A percentile compares a stretch with the other conserved stretches of the same genome.
These are phyloP conservation scores for Xanthoconium stramineum DNA, from an alignment of 768 basidiomycete genomes.

Conservation along the genomic window DNA sequence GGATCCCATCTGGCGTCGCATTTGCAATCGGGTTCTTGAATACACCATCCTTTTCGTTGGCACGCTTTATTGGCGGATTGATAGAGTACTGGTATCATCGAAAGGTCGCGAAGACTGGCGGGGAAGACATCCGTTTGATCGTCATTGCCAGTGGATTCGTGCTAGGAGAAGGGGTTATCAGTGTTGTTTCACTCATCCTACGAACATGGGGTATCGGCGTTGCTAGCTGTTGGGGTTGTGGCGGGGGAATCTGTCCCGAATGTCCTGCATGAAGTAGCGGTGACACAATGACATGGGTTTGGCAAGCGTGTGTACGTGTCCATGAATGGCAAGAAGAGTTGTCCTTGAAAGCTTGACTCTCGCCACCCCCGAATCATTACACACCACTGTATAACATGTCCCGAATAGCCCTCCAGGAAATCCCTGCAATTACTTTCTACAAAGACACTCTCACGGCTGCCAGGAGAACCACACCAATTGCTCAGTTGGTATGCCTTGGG, in stretches of 20 bases:
- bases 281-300: too few relatives aligned
- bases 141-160: constrained; percentile 95
- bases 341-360: too few relatives aligned
- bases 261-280: constrained; percentile 50
- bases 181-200: constrained; percentile 72
- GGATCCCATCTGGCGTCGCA: constrained; percentile 90
- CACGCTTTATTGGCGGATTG: constrained; percentile 84
- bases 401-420: constrained; percentile 66
- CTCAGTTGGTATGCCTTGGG: constrained; percentile 80
- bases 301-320: constrained; percentile 4
- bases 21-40: constrained; percentile 97
- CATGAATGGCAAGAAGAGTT: constrained; percentile 6
- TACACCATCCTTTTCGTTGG: constrained; percentile 91
- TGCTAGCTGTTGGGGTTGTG: constrained; percentile 85
- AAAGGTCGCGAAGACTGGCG: constrained; percentile 44
- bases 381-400: constrained; percentile 44
- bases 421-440: constrained; percentile 78
- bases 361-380: too few relatives aligned
- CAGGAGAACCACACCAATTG: constrained; percentile 63
- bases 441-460: constrained; percentile 60
- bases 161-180: constrained; percentile 89
- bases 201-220: constrained; percentile 73
- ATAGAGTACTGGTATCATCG: constrained; percentile 70
- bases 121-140: constrained; percentile 69
- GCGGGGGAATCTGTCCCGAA: constrained; percentile 67